A percentile compares a stretch with the other conserved stretches of the same genome.
Conservation (phyloP, 106 monocot species). For the Narthecium ossifragum region DNA sequence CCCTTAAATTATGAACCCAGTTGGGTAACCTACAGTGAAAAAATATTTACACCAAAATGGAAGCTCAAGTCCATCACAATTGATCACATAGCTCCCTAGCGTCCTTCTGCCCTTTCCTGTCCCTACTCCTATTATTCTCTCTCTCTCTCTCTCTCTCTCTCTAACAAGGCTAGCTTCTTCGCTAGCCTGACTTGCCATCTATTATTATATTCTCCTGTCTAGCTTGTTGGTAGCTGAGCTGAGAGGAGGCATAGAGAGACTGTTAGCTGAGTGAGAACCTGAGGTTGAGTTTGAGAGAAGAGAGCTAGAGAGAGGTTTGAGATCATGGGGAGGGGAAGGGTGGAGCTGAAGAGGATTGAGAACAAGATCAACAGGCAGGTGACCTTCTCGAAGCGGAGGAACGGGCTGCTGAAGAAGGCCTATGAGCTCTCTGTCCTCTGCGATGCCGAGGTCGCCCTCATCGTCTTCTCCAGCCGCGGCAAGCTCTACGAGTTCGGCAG, state of each 20-base stretch:
- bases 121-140: background rate
- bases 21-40: background rate
- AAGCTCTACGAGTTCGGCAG: constrained; percentile 68
- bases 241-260: background rate
- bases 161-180: background rate
- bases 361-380: constrained; percentile 56
- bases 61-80: background rate
- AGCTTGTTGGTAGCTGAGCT: no score
- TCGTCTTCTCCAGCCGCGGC: constrained; percentile 73
- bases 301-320: background rate
- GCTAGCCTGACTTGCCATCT: background rate
- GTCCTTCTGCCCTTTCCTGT: constrained; percentile 1
- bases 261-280: background rate
- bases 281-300: background rate
- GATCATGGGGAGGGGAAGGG: constrained; percentile 35
- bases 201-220: no score
- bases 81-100: no score
- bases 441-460: constrained; percentile 46
- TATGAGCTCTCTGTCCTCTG: constrained; percentile 45
- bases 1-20: background rate
- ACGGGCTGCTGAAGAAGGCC: constrained; percentile 72
- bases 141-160: background rate
- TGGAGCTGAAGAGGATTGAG: constrained; percentile 48
- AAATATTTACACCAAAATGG: background rate
- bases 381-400: constrained; percentile 65